Evolutionary conservation across 306 rosid genomes (phyloP).

Genomic region (Echinosophora koreensis): DNA sequence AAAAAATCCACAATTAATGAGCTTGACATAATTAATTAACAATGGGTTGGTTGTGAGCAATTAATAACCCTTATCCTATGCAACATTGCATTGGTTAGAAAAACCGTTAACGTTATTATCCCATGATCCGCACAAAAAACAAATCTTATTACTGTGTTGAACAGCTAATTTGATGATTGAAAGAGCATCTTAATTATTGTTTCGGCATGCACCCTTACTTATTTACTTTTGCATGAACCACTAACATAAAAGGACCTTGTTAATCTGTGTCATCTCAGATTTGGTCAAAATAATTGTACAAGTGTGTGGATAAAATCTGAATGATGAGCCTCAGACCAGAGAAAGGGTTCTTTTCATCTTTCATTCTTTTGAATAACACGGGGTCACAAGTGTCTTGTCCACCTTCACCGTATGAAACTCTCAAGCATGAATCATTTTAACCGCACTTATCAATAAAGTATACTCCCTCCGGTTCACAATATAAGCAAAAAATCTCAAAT

Average conservation of each 20-base stretch:
- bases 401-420: slow-evolving; percentile 36
- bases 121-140: not conserved
- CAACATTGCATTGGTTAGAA: too few species aligned
- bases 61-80: too few species aligned
- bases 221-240: slow-evolving; percentile 20
- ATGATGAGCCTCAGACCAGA: slow-evolving; percentile 34
- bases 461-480: too few species aligned
- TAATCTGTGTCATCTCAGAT: not conserved
- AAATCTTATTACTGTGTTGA: too few species aligned
- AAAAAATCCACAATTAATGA: too few species aligned
- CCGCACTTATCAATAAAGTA: not conserved
- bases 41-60: too few species aligned
- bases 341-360: slow-evolving; percentile 9
- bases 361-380: slow-evolving; percentile 20
- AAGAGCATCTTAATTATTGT: slow-evolving; percentile 6
- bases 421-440: slow-evolving; percentile 37
- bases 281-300: slow-evolving; percentile 22
- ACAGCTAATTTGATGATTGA: not conserved
- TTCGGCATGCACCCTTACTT: not conserved
- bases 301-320: slow-evolving; percentile 22
- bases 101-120: slow-evolving; percentile 11
- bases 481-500: too few species aligned
- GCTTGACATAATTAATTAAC: too few species aligned
- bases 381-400: slow-evolving; percentile 36
- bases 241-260: not conserved